phyloP scores from a whole-genome alignment of 2,329 filamentous ascomycete genomes.

The Drechslerella stenobrocha region DNA sequence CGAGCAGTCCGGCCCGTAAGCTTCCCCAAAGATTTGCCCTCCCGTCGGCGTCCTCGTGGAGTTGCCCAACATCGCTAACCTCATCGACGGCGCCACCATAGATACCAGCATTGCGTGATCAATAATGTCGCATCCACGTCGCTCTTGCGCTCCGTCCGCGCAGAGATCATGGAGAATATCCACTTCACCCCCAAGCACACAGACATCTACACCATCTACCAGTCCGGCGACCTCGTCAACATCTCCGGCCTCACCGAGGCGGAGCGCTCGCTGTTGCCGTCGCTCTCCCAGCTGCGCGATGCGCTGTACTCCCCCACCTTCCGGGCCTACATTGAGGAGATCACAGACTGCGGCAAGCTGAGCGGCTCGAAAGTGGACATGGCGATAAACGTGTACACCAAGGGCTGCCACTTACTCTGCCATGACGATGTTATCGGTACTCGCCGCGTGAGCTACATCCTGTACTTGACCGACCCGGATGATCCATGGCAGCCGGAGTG shows the following conservation, averaged over 20 bases:
- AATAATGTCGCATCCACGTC: slow-evolving; percentile 74
- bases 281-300: slow-evolving; percentile 87
- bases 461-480: slow-evolving; percentile 93
- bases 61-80: too few relatives aligned
- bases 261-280: slow-evolving; percentile 81
- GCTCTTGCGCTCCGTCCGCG: slow-evolving; percentile 81
- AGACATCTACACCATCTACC: slow-evolving; percentile 99
- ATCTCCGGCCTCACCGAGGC: slow-evolving; percentile 88
- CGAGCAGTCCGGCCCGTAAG: slow-evolving; percentile 63
- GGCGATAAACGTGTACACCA: slow-evolving; percentile 98
- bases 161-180: slow-evolving; percentile 86
- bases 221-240: slow-evolving; percentile 95
- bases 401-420: slow-evolving; percentile 90
- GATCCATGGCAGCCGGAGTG: slow-evolving; percentile 85
- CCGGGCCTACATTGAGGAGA: slow-evolving; percentile 80
- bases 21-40: too few relatives aligned
- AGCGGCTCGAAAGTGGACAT: slow-evolving; percentile 96
- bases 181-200: slow-evolving; percentile 98
- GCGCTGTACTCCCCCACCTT: slow-evolving; percentile 89
- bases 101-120: slow-evolving; percentile 93
- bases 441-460: slow-evolving; percentile 90
- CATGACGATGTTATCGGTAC: slow-evolving; percentile 99
- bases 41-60: too few relatives aligned
- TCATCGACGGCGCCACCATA: too few relatives aligned
- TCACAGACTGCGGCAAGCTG: slow-evolving; percentile 82